Percentiles rank a stretch among this genome's conserved stretches.
Evolutionary conservation across 1,284 basidiomycete genomes (phyloP).

Genomic region (Fomitopsis palustris): DNA sequence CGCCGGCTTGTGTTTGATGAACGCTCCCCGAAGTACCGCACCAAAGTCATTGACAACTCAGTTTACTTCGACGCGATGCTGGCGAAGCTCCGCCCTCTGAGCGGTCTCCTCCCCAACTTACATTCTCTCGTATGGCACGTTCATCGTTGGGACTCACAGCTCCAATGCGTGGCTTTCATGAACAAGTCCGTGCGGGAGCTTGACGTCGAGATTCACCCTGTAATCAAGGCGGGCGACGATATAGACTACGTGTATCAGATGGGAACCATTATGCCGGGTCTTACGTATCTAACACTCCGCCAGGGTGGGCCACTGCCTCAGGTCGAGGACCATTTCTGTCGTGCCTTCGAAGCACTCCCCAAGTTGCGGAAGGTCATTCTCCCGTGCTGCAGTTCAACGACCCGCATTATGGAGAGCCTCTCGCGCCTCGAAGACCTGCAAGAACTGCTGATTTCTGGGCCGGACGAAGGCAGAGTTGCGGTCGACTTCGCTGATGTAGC

Average conservation of each 20-base stretch:
- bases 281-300: slow-evolving; percentile 42
- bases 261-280: slow-evolving; percentile 40
- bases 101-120: slow-evolving; percentile 51
- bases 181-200: slow-evolving; percentile 35
- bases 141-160: slow-evolving; percentile 18
- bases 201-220: slow-evolving; percentile 22
- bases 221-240: slow-evolving; percentile 12
- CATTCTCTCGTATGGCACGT: slow-evolving; percentile 42
- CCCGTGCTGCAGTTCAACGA: slow-evolving; percentile 49
- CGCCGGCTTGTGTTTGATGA: slow-evolving; percentile 31
- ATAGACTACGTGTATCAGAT: slow-evolving; percentile 38
- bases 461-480: slow-evolving; percentile 38
- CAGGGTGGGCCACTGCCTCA: slow-evolving; percentile 29
- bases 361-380: slow-evolving; percentile 45
- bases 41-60: slow-evolving; percentile 21
- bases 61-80: slow-evolving; percentile 46
- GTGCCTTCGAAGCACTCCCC: slow-evolving; percentile 36
- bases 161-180: slow-evolving; percentile 36
- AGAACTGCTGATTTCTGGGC: slow-evolving; percentile 44
- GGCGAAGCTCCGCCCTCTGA: slow-evolving; percentile 40
- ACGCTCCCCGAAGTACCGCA: slow-evolving; percentile 9
- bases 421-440: slow-evolving; percentile 42
- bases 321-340: slow-evolving; percentile 33
- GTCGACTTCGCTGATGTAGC: slow-evolving; percentile 39
- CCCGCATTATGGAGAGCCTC: slow-evolving; percentile 38